These are phyloP conservation scores for Solanum corneliomulleri DNA, from an alignment of 257 asterid species.

Conservation along the genomic window DNA sequence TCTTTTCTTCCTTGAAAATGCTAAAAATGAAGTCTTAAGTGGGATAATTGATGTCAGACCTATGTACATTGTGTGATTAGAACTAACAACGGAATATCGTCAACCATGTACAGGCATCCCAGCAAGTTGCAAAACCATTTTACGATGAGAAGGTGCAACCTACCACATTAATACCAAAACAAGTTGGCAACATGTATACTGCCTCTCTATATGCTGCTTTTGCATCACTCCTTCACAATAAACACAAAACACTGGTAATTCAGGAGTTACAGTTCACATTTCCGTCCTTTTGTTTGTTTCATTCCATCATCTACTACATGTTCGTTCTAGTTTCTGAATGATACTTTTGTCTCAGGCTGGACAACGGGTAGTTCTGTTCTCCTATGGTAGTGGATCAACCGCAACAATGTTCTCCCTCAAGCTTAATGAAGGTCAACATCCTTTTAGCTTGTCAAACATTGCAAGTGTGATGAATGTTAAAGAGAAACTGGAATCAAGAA, in stretches of 20 bases:
- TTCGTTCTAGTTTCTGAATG: not conserved
- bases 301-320: not conserved
- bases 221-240: slow-evolving; percentile 83
- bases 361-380: slow-evolving; percentile 75
- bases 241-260: slow-evolving; percentile 59
- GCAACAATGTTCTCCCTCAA: slow-evolving; percentile 92
- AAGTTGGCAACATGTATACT: slow-evolving; percentile 98
- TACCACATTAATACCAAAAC: slow-evolving; percentile 82
- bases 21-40: not conserved
- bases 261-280: not conserved
- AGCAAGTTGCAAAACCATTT: slow-evolving; percentile 78
- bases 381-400: slow-evolving; percentile 86
- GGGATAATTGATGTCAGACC: not conserved
- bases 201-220: slow-evolving; percentile 97
- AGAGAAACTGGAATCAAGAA: slow-evolving; percentile 74
- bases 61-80: not conserved
- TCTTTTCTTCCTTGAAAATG: too few species aligned
- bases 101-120: slow-evolving; percentile 53
- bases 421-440: slow-evolving; percentile 60
- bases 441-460: slow-evolving; percentile 82
- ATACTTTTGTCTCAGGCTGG: slow-evolving; percentile 45
- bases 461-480: slow-evolving; percentile 59
- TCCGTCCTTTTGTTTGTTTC: not conserved
- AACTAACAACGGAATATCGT: not conserved
- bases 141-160: slow-evolving; percentile 85